A percentile compares a stretch with the other conserved stretches of the same genome.
These are phyloP conservation scores for Carex parvula DNA, from an alignment of 176 grass and related monocot species.

Conservation along the genomic window DNA sequence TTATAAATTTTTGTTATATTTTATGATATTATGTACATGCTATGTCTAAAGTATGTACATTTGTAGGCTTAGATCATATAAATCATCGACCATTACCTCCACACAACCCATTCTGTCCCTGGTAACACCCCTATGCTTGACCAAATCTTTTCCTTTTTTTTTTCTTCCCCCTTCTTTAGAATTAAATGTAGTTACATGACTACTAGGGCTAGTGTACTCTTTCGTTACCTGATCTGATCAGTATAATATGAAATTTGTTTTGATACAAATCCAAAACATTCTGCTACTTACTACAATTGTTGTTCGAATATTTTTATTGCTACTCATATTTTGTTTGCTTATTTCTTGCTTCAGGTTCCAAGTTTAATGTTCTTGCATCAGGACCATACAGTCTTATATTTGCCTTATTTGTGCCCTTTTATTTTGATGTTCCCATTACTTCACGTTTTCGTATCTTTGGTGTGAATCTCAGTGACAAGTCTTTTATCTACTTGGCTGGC, in stretches of 20 bases:
- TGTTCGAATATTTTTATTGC: conserved; percentile 1
- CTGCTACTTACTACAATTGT: background rate
- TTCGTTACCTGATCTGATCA: background rate
- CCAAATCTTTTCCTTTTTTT: conserved; percentile 24
- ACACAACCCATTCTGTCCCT: background rate
- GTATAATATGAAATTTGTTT: background rate
- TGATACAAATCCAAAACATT: background rate
- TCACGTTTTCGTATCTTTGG: conserved; percentile 80
- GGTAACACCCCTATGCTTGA: background rate
- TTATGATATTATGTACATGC: background rate
- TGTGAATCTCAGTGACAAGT: conserved; percentile 75
- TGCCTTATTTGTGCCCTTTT: conserved; percentile 84
- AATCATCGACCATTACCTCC: background rate
- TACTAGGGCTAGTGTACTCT: background rate
- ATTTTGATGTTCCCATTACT: conserved; percentile 78
- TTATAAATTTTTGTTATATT: background rate
- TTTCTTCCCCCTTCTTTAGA: background rate
- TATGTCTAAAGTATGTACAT: background rate
- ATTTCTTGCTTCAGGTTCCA: conserved; percentile 55
- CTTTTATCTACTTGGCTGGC: conserved; percentile 83
- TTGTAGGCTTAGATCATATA: background rate
- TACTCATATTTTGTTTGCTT: conserved; percentile 7
- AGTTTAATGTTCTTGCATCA: conserved; percentile 55
- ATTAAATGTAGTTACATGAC: background rate
- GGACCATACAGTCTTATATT: conserved; percentile 96